Evolutionary conservation across 208 protist genomes (phyloP).

Genomic region (Angomonas deanei): DNA sequence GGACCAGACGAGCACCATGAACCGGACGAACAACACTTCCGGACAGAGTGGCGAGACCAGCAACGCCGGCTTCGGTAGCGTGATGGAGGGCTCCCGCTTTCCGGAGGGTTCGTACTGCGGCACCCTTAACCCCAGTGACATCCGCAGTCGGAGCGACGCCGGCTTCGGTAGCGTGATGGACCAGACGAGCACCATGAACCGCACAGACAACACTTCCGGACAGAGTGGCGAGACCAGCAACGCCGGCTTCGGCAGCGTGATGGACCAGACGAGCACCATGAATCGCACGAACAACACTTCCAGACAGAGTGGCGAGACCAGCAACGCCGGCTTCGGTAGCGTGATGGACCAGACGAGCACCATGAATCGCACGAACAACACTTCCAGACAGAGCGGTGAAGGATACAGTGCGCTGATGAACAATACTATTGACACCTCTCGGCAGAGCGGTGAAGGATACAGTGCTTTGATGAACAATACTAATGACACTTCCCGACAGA

Average conservation of each 20-base stretch:
- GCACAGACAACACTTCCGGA: background rate
- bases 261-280: background rate
- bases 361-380: background rate
- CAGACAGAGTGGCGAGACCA: background rate
- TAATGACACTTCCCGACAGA: too few species aligned
- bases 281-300: background rate
- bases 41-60: background rate
- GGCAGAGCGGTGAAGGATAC: too few species aligned
- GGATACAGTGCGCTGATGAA: too few species aligned
- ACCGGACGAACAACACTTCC: background rate
- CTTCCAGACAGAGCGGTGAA: too few species aligned
- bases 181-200: background rate
- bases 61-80: conserved; percentile 10
- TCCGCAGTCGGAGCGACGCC: background rate
- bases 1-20: background rate
- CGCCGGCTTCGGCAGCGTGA: background rate
- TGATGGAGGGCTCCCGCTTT: conserved; percentile 1
- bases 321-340: conserved; percentile 11
- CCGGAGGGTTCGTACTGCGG: background rate
- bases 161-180: conserved; percentile 12
- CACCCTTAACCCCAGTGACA: background rate
- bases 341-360: conserved; percentile 6
- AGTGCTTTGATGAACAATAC: too few species aligned
- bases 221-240: too few species aligned
- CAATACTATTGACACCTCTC: too few species aligned